phyloP scores from a whole-genome alignment of 1,284 basidiomycete species.

The Trametes sp. region DNA sequence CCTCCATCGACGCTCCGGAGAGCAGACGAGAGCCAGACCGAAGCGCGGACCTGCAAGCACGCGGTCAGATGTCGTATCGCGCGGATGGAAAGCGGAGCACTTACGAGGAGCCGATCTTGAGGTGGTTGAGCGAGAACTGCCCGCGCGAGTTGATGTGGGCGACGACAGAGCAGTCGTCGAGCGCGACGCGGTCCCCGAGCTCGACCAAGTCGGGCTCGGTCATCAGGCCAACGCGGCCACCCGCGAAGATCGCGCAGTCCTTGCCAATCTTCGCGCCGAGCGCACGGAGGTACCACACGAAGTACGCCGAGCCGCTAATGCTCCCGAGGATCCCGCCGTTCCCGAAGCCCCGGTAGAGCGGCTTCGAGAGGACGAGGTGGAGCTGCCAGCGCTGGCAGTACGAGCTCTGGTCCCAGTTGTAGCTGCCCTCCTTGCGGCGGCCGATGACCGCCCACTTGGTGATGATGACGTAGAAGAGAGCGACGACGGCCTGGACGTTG shows the following conservation, averaged over 20 bases:
- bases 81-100: neutral
- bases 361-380: constrained; percentile 31
- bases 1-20: constrained; percentile 58
- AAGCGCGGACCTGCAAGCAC: constrained; percentile 27
- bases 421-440: constrained; percentile 33
- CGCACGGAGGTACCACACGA: constrained; percentile 30
- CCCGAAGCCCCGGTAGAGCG: constrained; percentile 28
- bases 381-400: constrained; percentile 35
- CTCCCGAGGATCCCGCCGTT: constrained; percentile 28
- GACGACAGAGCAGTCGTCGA: constrained; percentile 33
- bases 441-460: constrained; percentile 53
- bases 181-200: constrained; percentile 29
- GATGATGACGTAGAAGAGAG: constrained; percentile 46
- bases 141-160: constrained; percentile 34
- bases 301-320: constrained; percentile 28
- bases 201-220: constrained; percentile 33
- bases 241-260: constrained; percentile 31
- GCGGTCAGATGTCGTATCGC: too few relatives aligned
- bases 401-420: constrained; percentile 34
- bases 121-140: constrained; percentile 29
- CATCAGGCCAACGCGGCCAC: constrained; percentile 30
- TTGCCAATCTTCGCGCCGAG: constrained; percentile 31
- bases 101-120: constrained; percentile 26
- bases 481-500: constrained; percentile 46
- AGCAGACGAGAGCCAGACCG: constrained; percentile 56